Percentiles rank a stretch among this genome's conserved stretches.
Evolutionary conservation across 139 green algal genomes (phyloP).

Genomic region (Protoeuglena noctilucae): DNA sequence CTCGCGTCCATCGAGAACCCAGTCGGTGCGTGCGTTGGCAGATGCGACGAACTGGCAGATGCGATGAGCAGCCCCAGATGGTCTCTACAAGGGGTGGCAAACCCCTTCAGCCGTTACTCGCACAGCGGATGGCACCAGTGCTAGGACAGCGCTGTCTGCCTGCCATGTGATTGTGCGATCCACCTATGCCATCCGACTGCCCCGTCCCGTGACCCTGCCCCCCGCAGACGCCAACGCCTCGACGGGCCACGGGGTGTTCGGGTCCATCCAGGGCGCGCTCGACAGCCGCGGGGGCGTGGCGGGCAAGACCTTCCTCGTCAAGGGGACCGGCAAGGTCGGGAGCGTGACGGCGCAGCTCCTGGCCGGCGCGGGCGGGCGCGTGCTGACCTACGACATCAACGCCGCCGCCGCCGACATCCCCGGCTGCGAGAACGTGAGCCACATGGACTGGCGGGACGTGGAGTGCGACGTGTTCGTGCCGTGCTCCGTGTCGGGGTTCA

Average conservation of each 20-base stretch:
- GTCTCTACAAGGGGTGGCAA: too few relatives aligned
- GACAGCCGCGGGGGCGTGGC: not conserved
- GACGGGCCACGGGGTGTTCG: conserved; percentile 5
- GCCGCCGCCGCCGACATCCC: conserved; percentile 3
- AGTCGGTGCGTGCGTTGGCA: too few relatives aligned
- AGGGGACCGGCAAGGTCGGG: conserved; percentile 4
- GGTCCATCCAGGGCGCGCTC: not conserved
- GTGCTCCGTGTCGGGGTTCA: not conserved
- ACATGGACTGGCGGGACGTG: not conserved
- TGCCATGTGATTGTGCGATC: too few relatives aligned
- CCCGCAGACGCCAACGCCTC: conserved; percentile 7
- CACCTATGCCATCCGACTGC: too few relatives aligned
- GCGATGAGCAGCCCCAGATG: too few relatives aligned
- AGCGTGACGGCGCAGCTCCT: not conserved
- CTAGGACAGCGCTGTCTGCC: too few relatives aligned
- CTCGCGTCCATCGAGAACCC: conserved; percentile 4
- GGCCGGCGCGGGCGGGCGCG: not conserved
- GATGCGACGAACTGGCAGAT: too few relatives aligned
- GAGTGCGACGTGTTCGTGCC: conserved; percentile 5
- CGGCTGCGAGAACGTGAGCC: conserved; percentile 4
- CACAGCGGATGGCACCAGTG: too few relatives aligned
- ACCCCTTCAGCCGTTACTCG: too few relatives aligned
- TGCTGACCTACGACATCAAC: conserved; percentile 4
- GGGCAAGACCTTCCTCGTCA: not conserved
- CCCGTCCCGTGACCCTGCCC: too few relatives aligned